Evolutionary conservation across 2,329 filamentous ascomycete genomes (phyloP), one percentile per base, ranked within the genome.

Genomic region (Alternaria panax): DNA sequence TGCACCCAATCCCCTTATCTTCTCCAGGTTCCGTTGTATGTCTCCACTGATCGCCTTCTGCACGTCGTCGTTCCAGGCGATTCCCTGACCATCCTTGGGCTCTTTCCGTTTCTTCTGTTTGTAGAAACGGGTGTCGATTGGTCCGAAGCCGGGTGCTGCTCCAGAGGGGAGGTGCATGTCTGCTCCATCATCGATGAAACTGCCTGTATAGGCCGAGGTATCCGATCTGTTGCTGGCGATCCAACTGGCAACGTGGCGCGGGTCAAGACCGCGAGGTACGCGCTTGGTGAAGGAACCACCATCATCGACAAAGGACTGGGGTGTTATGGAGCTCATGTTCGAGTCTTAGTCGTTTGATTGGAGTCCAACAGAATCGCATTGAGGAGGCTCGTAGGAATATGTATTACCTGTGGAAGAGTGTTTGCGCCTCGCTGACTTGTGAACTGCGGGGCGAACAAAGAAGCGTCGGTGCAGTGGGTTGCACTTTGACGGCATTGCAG

Each of bases 101-200:
- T 43, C 28, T 3, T 30, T 45, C 9, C 34, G 54, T 8, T 55
- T 59, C 20, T 51, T 54, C 36, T 59, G 54, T 28, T 48, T 59
- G 59, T 74, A 70, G 51, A 70, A 71, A 0, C 14, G 27, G 1
- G 42, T 18, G 30, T 74, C 41, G 4, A 69, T 22, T 5, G 24
- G n/a, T 1, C 67, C 70, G n/a, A 73, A 69, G 2, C 66, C 63
- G 14, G 62, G 56, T 16, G 40, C 16, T 38, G 7, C 11, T 3
- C 12, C 38, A 8, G 14, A n/a, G 7, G 36, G 53, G 1, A 48
- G 32, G 1, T 65, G 51, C 30, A 72, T 61, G 51, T 75, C 70
- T n/a, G 61, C 64, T 22, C 69, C 66, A 45, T 75, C 73, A 55
- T 76, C 74, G 30, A 75, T 25, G 46, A 63, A 75, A 56, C 71